Evolutionary conservation across 2,329 filamentous ascomycete genomes (phyloP).

Genomic region (Trichophyton verrucosum): DNA sequence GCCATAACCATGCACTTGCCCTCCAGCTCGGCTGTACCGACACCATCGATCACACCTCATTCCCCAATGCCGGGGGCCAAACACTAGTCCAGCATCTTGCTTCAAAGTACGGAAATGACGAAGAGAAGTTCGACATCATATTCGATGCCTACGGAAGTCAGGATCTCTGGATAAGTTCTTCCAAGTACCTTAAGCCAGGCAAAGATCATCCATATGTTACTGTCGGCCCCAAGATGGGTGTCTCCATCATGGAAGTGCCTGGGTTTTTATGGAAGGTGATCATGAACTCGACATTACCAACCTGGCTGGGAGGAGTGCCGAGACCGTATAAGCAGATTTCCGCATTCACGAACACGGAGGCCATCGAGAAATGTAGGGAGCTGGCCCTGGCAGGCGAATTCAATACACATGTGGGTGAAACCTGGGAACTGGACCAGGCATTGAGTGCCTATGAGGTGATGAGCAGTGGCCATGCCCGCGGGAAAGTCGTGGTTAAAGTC

Average conservation of each 20-base stretch:
- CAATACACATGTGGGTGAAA: constrained; percentile 5
- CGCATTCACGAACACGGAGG: constrained; percentile 9
- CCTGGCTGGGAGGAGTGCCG: constrained; percentile 10
- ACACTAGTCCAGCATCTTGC: constrained; percentile 4
- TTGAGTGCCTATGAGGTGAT: constrained; percentile 7
- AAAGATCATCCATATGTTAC: constrained; percentile 9
- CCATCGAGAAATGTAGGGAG: constrained; percentile 9
- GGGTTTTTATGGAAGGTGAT: constrained; percentile 11
- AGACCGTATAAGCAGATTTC: constrained; percentile 11
- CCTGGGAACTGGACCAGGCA: constrained; percentile 6
- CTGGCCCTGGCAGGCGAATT: constrained; percentile 5
- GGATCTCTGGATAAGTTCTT: constrained; percentile 9
- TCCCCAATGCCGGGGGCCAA: constrained; percentile 6
- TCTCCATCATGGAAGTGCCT: constrained; percentile 2
- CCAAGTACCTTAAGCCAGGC: constrained; percentile 9
- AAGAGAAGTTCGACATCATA: constrained; percentile 9
- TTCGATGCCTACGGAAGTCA: constrained; percentile 12
- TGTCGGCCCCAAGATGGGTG: constrained; percentile 8
- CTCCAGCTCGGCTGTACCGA: constrained; percentile 9
- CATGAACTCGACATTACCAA: constrained; percentile 8
- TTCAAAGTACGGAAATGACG: not conserved
- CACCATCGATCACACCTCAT: constrained; percentile 10
- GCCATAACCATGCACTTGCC: constrained; percentile 6
- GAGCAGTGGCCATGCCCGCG: constrained; percentile 7
- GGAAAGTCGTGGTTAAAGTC: constrained; percentile 9